Evolutionary conservation across 129 eudicot species (phyloP).

Genomic region (Lonicera japonica): DNA sequence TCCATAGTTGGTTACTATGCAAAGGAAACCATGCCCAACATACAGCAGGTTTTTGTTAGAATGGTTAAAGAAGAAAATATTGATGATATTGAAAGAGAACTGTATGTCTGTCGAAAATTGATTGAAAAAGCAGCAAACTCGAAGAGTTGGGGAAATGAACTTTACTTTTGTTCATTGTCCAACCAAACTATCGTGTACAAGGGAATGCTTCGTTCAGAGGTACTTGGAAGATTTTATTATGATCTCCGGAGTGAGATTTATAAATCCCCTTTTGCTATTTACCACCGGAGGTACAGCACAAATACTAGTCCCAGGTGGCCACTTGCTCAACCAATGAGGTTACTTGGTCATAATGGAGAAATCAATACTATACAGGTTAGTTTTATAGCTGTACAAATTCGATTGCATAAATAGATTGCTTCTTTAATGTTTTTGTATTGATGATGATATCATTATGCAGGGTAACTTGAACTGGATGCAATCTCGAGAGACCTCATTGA

Average conservation of each 20-base stretch:
- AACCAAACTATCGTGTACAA: conserved; percentile 91
- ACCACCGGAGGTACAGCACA: conserved; percentile 94
- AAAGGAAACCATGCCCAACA: conserved; percentile 90
- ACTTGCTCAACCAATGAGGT: conserved; percentile 99
- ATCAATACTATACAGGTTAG: conserved; percentile 96
- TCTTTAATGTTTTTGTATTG: conserved; percentile 16
- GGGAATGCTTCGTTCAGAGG: conserved; percentile 98
- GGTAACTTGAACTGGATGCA: conserved; percentile 99
- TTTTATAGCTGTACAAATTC: not conserved
- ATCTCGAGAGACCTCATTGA: conserved; percentile 83
- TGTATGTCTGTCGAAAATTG: conserved; percentile 81
- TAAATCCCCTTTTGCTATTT: conserved; percentile 83
- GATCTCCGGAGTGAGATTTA: conserved; percentile 80
- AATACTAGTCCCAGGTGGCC: conserved; percentile 99
- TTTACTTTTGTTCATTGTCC: conserved; percentile 92
- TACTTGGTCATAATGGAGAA: conserved; percentile 99
- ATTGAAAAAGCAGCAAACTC: conserved; percentile 71
- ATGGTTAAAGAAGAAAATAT: conserved; percentile 63
- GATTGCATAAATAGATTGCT: not conserved
- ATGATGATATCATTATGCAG: conserved; percentile 27
- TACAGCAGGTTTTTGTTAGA: conserved; percentile 84
- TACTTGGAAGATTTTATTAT: conserved; percentile 78
- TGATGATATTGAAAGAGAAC: conserved; percentile 93
- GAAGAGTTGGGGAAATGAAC: conserved; percentile 83
- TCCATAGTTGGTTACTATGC: conserved; percentile 89